A percentile compares a stretch with the other conserved stretches of the same genome.
Conservation (phyloP, 106 monocot genomes). For the Acanthochlamys bracteata region DNA sequence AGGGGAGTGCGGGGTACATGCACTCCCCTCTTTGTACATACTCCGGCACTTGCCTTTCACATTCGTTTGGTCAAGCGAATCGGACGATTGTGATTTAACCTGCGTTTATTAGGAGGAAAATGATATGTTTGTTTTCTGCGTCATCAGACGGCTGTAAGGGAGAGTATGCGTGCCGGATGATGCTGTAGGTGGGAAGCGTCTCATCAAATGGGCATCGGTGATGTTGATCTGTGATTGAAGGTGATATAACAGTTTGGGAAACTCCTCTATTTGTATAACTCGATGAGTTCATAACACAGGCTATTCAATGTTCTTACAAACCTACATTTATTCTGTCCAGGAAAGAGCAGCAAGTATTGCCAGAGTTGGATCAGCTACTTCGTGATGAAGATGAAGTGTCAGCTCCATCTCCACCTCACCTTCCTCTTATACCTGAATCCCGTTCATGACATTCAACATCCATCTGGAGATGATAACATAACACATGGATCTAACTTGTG, state of each 20-base stretch:
- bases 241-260: slow-evolving; percentile 10
- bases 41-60: no score
- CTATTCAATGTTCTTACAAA: no score
- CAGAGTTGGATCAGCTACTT: slow-evolving; percentile 58
- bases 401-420: slow-evolving; percentile 34
- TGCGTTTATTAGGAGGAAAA: no score
- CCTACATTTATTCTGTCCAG: slow-evolving; percentile 14
- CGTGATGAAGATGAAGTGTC: slow-evolving; percentile 42
- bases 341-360: slow-evolving; percentile 62
- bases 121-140: no score
- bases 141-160: no score
- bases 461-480: slow-evolving; percentile 39
- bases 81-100: no score
- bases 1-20: no score
- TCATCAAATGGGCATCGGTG: slow-evolving; percentile 73
- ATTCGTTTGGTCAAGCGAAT: no score
- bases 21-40: no score
- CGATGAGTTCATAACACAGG: no score
- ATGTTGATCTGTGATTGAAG: slow-evolving; percentile 97
- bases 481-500: background rate
- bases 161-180: no score
- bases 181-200: slow-evolving; percentile 64
- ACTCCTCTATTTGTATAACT: no score
- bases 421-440: slow-evolving; percentile 57
- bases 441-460: slow-evolving; percentile 52